A percentile compares a stretch with the other conserved stretches of the same genome.
Conservation (phyloP, 1,139 yeast genomes). For the Suhomyces bribrorum region DNA sequence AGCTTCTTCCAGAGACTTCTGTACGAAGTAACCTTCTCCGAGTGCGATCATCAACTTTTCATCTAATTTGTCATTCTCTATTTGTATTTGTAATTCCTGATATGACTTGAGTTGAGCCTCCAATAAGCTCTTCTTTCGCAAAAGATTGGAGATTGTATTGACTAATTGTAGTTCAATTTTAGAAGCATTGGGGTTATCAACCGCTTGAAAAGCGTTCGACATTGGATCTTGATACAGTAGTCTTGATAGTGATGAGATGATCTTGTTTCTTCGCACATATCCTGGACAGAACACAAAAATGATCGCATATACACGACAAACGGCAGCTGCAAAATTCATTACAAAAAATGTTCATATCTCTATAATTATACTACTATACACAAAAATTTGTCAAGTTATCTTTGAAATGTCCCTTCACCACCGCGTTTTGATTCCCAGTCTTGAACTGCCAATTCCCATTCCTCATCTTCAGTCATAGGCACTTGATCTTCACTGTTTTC, state of each 20-base stretch:
- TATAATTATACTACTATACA: constrained; percentile 1
- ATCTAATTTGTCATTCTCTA: constrained; percentile 4
- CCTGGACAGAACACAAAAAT: background rate
- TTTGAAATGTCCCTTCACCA: constrained; percentile 13
- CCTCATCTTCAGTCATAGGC: constrained; percentile 57
- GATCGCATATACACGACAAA: background rate
- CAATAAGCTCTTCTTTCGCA: constrained; percentile 16
- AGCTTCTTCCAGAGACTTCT: constrained; percentile 48
- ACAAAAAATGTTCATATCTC: background rate
- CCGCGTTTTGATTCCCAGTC: constrained; percentile 57
- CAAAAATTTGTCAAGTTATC: constrained; percentile 2
- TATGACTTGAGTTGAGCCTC: constrained; percentile 16
- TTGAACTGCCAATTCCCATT: constrained; percentile 66
- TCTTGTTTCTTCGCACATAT: background rate
- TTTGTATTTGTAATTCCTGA: constrained; percentile 12
- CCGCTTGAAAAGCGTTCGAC: background rate
- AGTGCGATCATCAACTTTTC: constrained; percentile 43
- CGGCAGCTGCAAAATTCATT: no score
- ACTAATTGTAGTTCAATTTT: background rate
- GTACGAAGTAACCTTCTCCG: constrained; percentile 65
- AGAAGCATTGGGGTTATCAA: background rate
- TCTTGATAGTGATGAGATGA: background rate
- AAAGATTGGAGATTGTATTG: constrained; percentile 17
- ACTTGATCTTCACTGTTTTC: constrained; percentile 30
- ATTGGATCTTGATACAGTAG: background rate